Evolutionary conservation across 2,329 filamentous ascomycete species (phyloP).

Genomic region (Arthrobotrys entomopaga): DNA sequence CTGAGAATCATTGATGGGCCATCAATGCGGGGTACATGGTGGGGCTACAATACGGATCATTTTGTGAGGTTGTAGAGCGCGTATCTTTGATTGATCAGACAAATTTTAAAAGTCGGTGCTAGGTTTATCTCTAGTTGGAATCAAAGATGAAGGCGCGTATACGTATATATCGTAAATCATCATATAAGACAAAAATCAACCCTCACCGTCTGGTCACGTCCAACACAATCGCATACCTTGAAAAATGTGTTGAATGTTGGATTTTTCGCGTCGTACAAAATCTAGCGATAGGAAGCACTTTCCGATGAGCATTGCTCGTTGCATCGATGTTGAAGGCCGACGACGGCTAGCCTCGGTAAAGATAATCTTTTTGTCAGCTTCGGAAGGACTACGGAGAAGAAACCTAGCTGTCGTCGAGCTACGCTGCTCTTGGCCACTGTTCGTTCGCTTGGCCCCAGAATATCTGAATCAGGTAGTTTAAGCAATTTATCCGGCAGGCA

Average conservation of each 20-base stretch:
- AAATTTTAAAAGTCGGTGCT: neutral
- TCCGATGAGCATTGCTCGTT: no score
- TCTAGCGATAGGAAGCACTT: no score
- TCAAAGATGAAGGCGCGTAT: neutral
- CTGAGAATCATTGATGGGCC: neutral
- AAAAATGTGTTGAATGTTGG: constrained; percentile 24
- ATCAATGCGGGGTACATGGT: neutral
- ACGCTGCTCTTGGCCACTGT: neutral
- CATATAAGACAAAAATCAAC: no score
- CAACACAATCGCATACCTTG: no score
- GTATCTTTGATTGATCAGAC: neutral
- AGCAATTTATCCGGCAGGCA: constrained; percentile 41
- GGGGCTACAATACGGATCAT: neutral
- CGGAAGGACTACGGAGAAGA: constrained; percentile 39
- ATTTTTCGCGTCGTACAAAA: neutral
- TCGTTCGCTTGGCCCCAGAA: neutral
- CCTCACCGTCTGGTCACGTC: neutral
- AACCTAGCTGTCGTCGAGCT: constrained; percentile 2
- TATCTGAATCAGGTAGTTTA: constrained; percentile 16
- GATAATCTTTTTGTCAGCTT: constrained; percentile 19
- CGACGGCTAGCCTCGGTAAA: neutral
- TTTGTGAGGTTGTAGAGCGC: neutral
- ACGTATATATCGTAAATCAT: no score
- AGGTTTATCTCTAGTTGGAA: neutral
- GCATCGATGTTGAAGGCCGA: no score